These are phyloP conservation scores for Fraxinus angustifolia DNA, from an alignment of 305 asterid species.

Conservation along the genomic window DNA sequence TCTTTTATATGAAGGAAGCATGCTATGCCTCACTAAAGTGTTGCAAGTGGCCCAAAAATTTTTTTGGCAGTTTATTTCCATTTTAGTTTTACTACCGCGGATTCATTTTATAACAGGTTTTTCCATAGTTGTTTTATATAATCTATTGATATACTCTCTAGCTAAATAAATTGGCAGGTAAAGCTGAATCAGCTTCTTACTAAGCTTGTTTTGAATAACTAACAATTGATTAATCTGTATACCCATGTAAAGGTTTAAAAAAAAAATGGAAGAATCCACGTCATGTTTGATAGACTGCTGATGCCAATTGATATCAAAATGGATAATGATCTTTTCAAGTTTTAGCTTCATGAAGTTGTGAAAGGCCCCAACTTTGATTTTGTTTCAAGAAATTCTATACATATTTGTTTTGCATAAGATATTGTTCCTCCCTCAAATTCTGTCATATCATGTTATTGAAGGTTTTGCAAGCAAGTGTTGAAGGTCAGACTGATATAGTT, in stretches of 20 bases:
- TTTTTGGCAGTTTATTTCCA: background rate
- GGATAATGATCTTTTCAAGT: constrained; percentile 1
- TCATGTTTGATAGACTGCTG: background rate
- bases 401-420: constrained; percentile 1
- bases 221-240: background rate
- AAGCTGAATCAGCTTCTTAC: background rate
- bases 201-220: background rate
- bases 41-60: background rate
- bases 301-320: constrained; percentile 14
- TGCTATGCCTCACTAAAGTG: background rate
- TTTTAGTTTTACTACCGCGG: background rate
- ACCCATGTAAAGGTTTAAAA: background rate
- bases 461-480: constrained; percentile 77
- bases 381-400: background rate
- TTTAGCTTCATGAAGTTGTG: constrained; percentile 12
- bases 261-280: background rate
- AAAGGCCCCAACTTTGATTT: background rate
- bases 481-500: constrained; percentile 38
- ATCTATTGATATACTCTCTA: background rate
- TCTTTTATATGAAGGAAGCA: background rate
- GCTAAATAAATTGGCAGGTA: background rate
- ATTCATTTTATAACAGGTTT: background rate
- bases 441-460: constrained; percentile 31
- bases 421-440: constrained; percentile 10
- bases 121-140: background rate